These are phyloP conservation scores for Forsythia viridissima DNA, from an alignment of 257 asterid species.

Conservation along the genomic window DNA sequence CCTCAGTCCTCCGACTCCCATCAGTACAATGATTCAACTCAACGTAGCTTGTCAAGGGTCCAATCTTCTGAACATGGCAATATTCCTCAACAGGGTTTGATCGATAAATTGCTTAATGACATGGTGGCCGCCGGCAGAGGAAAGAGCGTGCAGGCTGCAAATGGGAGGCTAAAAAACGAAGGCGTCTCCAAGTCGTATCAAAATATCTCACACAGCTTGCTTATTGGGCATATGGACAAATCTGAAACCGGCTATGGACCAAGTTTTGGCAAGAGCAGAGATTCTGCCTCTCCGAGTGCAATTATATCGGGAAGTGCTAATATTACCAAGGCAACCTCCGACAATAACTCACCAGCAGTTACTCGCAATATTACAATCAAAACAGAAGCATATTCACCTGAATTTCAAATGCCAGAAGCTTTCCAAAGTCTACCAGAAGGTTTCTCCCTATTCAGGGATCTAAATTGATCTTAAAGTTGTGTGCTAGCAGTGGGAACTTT, in stretches of 20 bases:
- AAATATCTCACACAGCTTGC: background rate
- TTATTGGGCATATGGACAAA: background rate
- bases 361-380: constrained; percentile 9
- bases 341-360: background rate
- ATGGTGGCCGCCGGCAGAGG: constrained; percentile 28
- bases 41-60: background rate
- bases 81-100: constrained; percentile 24
- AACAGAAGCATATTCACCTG: constrained; percentile 29
- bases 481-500: background rate
- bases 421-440: background rate
- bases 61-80: constrained; percentile 15
- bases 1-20: constrained; percentile 10
- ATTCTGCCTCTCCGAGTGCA: constrained; percentile 2
- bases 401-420: constrained; percentile 19
- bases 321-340: background rate
- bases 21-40: background rate
- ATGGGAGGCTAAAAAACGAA: constrained; percentile 6
- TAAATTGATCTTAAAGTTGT: background rate
- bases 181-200: constrained; percentile 1
- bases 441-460: constrained; percentile 9
- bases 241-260: constrained; percentile 1
- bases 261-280: constrained; percentile 2
- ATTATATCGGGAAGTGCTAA: constrained; percentile 1
- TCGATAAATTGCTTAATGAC: constrained; percentile 33
- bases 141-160: constrained; percentile 5